A percentile compares a stretch with the other conserved stretches of the same genome.
phyloP scores from a whole-genome alignment of 73 alveolate genomes.

The Blepharisma japonicum region DNA sequence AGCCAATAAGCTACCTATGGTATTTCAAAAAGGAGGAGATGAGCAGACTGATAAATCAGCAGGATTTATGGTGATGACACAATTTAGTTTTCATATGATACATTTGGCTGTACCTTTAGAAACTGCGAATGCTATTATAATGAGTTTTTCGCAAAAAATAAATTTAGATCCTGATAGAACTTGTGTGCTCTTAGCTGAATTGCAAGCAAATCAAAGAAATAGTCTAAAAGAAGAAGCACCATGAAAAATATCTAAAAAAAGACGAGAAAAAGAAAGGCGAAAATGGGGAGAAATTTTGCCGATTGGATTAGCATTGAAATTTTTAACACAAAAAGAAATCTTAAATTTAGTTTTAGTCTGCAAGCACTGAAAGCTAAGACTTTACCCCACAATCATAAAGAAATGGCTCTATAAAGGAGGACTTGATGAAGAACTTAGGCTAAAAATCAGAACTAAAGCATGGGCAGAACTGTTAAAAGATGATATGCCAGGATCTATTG shows the following conservation, averaged over 20 bases:
- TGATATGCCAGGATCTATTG: not conserved
- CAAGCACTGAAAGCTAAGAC: not conserved
- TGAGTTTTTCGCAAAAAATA: constrained; percentile 30
- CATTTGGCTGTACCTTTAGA: constrained; percentile 36
- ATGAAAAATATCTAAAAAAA: constrained; percentile 15
- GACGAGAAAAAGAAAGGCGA: constrained; percentile 29
- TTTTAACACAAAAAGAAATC: not conserved
- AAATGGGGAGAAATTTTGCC: constrained; percentile 33
- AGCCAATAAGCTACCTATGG: not conserved
- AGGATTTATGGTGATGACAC: constrained; percentile 20
- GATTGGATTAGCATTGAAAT: constrained; percentile 14
- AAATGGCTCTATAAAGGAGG: not conserved
- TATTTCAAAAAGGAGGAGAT: not conserved
- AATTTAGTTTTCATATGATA: constrained; percentile 36
- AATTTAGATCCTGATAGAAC: constrained; percentile 33
- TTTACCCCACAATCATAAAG: not conserved
- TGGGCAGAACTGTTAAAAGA: constrained; percentile 1
- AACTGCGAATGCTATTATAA: constrained; percentile 26
- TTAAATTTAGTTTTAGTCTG: not conserved
- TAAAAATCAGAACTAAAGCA: not conserved
- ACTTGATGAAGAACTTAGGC: not conserved
- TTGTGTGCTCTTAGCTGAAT: constrained; percentile 29
- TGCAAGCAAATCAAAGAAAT: constrained; percentile 33
- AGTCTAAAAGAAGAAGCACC: constrained; percentile 6
- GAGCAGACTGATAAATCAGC: constrained; percentile 22